phyloP scores from a whole-genome alignment of 192 early-diverging fungal species.

The Coemansia sp. region DNA sequence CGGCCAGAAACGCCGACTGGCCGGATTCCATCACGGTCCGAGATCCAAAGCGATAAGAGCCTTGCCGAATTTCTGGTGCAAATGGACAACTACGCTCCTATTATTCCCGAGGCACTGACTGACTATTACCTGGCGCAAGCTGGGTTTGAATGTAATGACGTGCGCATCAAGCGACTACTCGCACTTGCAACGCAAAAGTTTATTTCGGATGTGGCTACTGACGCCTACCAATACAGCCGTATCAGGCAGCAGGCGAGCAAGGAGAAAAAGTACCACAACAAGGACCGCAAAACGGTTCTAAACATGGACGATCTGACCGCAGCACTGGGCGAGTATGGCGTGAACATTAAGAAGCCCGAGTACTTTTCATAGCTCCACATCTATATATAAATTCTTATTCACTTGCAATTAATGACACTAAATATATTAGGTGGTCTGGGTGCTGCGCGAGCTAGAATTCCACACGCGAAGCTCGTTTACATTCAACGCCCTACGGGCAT shows the following conservation, averaged over 20 bases:
- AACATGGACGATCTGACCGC: constrained; percentile 91
- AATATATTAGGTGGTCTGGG: constrained; percentile 26
- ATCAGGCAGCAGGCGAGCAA: constrained; percentile 61
- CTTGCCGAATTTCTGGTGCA: constrained; percentile 83
- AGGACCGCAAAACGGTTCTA: constrained; percentile 82
- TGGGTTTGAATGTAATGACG: constrained; percentile 69
- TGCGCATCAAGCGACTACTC: constrained; percentile 66
- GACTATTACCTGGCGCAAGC: constrained; percentile 82
- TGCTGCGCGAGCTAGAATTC: constrained; percentile 40
- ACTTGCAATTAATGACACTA: not conserved
- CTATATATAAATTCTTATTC: constrained; percentile 2
- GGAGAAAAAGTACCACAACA: constrained; percentile 54
- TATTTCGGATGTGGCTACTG: constrained; percentile 70
- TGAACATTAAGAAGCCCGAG: constrained; percentile 95
- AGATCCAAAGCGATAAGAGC: constrained; percentile 65
- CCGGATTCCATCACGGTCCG: constrained; percentile 37
- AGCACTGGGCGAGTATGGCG: constrained; percentile 88
- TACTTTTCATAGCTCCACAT: constrained; percentile 66
- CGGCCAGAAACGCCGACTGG: constrained; percentile 14
- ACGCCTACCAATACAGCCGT: constrained; percentile 72
- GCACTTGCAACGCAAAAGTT: constrained; percentile 79
- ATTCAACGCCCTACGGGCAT: constrained; percentile 30
- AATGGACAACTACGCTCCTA: constrained; percentile 66
- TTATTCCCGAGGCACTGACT: constrained; percentile 91
- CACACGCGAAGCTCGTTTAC: constrained; percentile 31